Evolutionary conservation across 306 rosid species (phyloP).

Genomic region (Vicia faba): DNA sequence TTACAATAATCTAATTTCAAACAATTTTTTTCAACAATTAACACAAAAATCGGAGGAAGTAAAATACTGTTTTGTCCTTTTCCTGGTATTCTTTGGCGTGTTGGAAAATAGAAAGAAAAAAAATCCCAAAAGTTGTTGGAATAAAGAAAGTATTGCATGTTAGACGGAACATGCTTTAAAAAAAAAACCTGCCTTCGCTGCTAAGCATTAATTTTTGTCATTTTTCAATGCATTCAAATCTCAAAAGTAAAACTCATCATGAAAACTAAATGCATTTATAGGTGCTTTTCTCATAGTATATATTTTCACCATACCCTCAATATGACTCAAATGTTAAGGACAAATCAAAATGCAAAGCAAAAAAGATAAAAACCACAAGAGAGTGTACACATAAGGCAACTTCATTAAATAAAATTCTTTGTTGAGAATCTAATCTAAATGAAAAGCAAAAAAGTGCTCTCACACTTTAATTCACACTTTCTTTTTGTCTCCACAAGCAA

Average conservation of each 20-base stretch:
- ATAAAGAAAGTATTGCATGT: slow-evolving; percentile 36
- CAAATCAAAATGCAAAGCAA: slow-evolving; percentile 33
- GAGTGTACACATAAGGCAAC: slow-evolving; percentile 39
- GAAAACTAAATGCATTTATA: slow-evolving; percentile 31
- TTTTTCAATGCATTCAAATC: slow-evolving; percentile 8
- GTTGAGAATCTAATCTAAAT: slow-evolving; percentile 36
- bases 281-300: slow-evolving; percentile 19
- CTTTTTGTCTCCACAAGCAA: slow-evolving; percentile 34
- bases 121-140: slow-evolving; percentile 11
- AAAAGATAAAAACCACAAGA: slow-evolving; percentile 32
- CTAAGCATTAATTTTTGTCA: slow-evolving; percentile 28
- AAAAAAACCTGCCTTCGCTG: slow-evolving; percentile 29
- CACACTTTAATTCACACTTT: slow-evolving; percentile 32
- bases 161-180: slow-evolving; percentile 15
- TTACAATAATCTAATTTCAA: too few species aligned
- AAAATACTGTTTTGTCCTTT: neutral
- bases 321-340: neutral
- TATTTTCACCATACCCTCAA: neutral
- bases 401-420: slow-evolving; percentile 42
- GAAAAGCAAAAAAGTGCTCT: slow-evolving; percentile 35
- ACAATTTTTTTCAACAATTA: too few species aligned
- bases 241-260: slow-evolving; percentile 37
- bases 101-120: neutral
- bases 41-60: too few species aligned
- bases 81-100: neutral